phyloP scores from a whole-genome alignment of 192 early-diverging fungal genomes.

The Oehlia diaphana region DNA sequence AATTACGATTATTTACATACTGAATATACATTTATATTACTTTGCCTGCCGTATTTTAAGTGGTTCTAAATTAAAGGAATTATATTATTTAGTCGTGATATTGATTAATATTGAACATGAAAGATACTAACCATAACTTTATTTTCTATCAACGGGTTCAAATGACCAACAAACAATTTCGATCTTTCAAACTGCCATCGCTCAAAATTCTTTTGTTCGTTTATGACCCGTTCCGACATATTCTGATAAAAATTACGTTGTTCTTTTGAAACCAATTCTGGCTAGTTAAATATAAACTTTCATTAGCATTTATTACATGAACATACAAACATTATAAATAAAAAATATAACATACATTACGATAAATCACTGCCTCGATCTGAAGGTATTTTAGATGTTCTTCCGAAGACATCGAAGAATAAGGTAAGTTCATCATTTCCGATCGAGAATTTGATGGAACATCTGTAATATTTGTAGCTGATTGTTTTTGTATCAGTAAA shows the following conservation, averaged over 20 bases:
- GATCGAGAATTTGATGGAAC: neutral
- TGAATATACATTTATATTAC: slow-evolving; percentile 13
- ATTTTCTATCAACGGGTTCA: slow-evolving; percentile 2
- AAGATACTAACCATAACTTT: slow-evolving; percentile 4
- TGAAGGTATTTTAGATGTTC: slow-evolving; percentile 17
- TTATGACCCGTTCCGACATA: neutral
- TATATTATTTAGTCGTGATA: neutral
- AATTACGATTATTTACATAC: neutral
- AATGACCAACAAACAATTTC: neutral
- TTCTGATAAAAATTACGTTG: neutral
- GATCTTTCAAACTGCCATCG: slow-evolving; percentile 21
- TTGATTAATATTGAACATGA: neutral
- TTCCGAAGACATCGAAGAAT: slow-evolving; percentile 14
- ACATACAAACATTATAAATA: too few species aligned
- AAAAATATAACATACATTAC: neutral
- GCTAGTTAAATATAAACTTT: neutral
- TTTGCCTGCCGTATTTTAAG: neutral
- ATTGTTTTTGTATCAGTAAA: neutral
- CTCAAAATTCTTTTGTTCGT: slow-evolving; percentile 6
- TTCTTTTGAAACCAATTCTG: neutral
- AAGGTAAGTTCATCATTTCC: neutral
- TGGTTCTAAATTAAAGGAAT: neutral
- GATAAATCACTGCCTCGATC: neutral
- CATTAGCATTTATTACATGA: neutral
- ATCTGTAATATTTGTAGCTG: too few species aligned